Evolutionary conservation across 129 eudicot genomes (phyloP).

Genomic region (Helianthus tuberosus): DNA sequence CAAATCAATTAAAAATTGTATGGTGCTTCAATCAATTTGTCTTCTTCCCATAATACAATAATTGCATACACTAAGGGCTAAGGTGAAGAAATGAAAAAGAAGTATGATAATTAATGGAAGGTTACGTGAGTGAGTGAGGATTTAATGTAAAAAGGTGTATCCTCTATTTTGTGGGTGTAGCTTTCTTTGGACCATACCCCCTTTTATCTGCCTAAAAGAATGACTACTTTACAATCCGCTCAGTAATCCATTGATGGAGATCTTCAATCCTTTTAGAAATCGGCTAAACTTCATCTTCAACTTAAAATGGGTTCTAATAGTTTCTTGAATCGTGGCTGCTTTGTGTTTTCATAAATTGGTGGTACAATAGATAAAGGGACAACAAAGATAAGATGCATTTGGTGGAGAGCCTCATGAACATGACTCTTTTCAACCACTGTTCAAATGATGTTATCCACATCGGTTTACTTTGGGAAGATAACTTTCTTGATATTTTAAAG

Average conservation of each 20-base stretch:
- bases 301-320: conserved; percentile 20
- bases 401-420: not conserved
- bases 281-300: conserved; percentile 36
- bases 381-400: conserved; percentile 1
- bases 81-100: conserved; percentile 29
- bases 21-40: conserved; percentile 32
- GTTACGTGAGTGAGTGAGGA: conserved; percentile 39
- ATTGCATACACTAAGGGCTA: conserved; percentile 30
- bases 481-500: not conserved
- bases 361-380: conserved; percentile 1
- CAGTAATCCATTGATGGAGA: conserved; percentile 16
- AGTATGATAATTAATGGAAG: conserved; percentile 44
- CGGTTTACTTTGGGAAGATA: not conserved
- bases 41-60: conserved; percentile 36
- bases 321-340: conserved; percentile 13
- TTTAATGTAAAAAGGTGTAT: conserved; percentile 30
- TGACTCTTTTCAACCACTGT: not conserved
- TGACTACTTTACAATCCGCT: conserved; percentile 28
- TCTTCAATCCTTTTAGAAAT: conserved; percentile 20
- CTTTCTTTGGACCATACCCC: conserved; percentile 42
- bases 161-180: conserved; percentile 38
- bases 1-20: conserved; percentile 16
- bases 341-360: not conserved
- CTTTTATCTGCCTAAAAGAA: conserved; percentile 41
- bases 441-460: not conserved